Percentiles rank a stretch among this genome's conserved stretches.
Conservation (phyloP, 768 basidiomycete genomes). For the Chalciporus sphaerocephalus region DNA sequence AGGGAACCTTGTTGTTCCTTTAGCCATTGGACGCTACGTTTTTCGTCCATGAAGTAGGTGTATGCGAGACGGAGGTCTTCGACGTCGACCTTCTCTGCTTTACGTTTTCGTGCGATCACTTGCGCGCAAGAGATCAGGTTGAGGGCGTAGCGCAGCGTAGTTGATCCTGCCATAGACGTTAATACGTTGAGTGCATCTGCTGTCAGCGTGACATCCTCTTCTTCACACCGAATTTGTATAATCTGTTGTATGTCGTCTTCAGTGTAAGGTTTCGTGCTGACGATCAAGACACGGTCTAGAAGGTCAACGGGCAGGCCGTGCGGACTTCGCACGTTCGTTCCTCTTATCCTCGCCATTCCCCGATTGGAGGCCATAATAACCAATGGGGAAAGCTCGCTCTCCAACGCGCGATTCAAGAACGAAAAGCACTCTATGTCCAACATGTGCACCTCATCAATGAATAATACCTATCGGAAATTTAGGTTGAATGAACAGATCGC, state of each 20-base stretch:
- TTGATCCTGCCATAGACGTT: conserved; percentile 82
- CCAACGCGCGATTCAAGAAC: conserved; percentile 93
- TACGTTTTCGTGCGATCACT: conserved; percentile 80
- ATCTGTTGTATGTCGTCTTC: conserved; percentile 87
- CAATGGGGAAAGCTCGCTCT: conserved; percentile 87
- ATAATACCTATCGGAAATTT: conserved; percentile 63
- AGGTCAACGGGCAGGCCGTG: conserved; percentile 95
- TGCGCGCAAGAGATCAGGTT: conserved; percentile 93
- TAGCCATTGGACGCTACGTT: conserved; percentile 86
- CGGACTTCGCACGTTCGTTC: conserved; percentile 90
- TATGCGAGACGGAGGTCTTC: conserved; percentile 84
- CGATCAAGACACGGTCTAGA: conserved; percentile 92
- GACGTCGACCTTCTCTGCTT: conserved; percentile 74
- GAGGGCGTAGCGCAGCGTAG: conserved; percentile 89
- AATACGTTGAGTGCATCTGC: conserved; percentile 72
- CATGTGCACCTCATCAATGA: conserved; percentile 99
- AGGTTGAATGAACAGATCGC: neutral
- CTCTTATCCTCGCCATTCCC: conserved; percentile 90
- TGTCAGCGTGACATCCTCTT: conserved; percentile 88
- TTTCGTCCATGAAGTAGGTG: conserved; percentile 89
- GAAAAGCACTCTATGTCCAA: conserved; percentile 99
- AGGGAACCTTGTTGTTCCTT: conserved; percentile 76
- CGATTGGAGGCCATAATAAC: conserved; percentile 99
- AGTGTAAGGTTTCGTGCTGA: conserved; percentile 84
- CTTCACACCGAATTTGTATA: conserved; percentile 91